Evolutionary conservation across 148 eudicot genomes (phyloP).

Genomic region (Arctostaphylos glauca): DNA sequence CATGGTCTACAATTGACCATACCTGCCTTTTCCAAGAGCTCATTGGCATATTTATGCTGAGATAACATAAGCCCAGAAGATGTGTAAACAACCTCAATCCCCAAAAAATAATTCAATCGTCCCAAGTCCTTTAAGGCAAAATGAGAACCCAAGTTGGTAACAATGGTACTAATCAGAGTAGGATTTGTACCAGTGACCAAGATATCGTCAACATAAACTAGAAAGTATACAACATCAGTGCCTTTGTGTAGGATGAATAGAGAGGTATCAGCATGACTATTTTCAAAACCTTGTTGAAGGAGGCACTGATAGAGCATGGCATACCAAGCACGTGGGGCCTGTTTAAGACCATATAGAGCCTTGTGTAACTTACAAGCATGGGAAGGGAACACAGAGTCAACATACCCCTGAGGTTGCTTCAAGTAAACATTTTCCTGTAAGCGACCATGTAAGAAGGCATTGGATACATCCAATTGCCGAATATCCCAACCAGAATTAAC

Average conservation of each 20-base stretch:
- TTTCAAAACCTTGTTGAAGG: rapidly evolving
- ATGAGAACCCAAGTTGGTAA: too few relatives aligned
- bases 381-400: background rate
- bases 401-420: background rate
- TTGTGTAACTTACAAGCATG: background rate
- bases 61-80: too few relatives aligned
- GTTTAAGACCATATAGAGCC: background rate
- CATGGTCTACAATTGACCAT: too few relatives aligned
- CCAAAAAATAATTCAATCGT: too few relatives aligned
- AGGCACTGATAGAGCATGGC: background rate
- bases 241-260: background rate
- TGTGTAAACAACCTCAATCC: too few relatives aligned
- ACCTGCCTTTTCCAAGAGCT: too few relatives aligned
- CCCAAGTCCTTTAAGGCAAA: too few relatives aligned
- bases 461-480: background rate
- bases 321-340: background rate
- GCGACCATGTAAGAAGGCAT: background rate
- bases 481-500: background rate
- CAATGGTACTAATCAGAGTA: too few relatives aligned
- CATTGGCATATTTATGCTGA: too few relatives aligned
- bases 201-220: background rate
- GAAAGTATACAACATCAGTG: background rate
- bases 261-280: background rate
- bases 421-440: background rate
- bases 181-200: too few relatives aligned